Evolutionary conservation across 129 eudicot genomes (phyloP).

Genomic region (Artemisia argyi): DNA sequence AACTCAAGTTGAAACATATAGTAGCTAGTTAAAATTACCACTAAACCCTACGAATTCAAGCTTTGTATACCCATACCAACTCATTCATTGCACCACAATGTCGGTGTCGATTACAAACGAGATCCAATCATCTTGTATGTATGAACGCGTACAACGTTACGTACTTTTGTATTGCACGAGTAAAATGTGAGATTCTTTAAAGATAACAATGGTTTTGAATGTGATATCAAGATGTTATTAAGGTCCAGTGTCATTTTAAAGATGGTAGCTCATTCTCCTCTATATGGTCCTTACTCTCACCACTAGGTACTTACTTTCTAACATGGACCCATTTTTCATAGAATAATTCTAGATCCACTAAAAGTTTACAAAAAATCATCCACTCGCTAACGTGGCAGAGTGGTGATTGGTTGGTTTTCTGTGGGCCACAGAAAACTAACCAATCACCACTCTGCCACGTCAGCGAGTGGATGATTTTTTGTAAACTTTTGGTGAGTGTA

Average conservation of each 20-base stretch:
- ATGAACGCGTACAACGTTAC: not conserved
- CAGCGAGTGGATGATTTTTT: too few relatives aligned
- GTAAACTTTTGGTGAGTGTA: too few relatives aligned
- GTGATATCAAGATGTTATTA: conserved; percentile 5
- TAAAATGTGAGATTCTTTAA: conserved; percentile 2
- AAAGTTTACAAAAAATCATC: too few relatives aligned
- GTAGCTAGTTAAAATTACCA: not conserved
- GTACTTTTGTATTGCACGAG: conserved; percentile 4
- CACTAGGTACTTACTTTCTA: conserved; percentile 17
- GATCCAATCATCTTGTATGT: not conserved
- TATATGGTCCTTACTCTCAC: conserved; percentile 14
- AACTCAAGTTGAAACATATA: too few relatives aligned
- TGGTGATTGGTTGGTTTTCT: too few relatives aligned
- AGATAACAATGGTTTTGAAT: not conserved
- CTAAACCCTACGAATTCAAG: not conserved
- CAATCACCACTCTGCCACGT: too few relatives aligned
- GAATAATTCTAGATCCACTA: too few relatives aligned
- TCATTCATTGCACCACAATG: not conserved
- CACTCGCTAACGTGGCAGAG: too few relatives aligned
- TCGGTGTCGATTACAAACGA: not conserved
- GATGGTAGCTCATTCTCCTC: conserved; percentile 28
- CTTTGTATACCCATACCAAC: not conserved
- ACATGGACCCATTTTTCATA: conserved; percentile 25
- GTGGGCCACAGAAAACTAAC: too few relatives aligned
- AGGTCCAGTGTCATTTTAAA: conserved; percentile 25